Percentiles rank a stretch among this genome's conserved stretches.
phyloP scores from a whole-genome alignment of 2,329 filamentous ascomycete species.

The Penicillium corylophilum region DNA sequence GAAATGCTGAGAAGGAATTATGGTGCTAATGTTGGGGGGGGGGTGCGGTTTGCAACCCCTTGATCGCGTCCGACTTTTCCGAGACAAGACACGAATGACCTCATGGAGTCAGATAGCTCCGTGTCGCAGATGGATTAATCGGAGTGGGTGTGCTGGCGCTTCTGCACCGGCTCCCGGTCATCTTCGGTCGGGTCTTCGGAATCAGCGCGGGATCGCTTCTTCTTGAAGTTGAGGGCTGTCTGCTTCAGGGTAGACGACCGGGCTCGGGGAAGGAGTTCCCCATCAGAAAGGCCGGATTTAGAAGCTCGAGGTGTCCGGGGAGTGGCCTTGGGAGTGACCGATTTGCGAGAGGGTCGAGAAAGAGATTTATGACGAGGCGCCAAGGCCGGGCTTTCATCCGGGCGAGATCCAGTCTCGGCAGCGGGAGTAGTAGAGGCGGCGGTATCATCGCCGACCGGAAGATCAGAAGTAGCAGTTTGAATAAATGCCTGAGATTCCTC shows the following conservation, averaged over 20 bases:
- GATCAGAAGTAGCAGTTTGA: neutral
- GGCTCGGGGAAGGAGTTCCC: neutral
- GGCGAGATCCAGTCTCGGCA: constrained; percentile 3
- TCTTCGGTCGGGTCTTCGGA: constrained; percentile 1
- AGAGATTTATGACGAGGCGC: constrained; percentile 5
- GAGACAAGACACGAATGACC: neutral
- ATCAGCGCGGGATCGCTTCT: constrained; percentile 15
- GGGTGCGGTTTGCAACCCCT: neutral
- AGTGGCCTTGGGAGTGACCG: neutral
- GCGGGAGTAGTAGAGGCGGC: constrained; percentile 1
- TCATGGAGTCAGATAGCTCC: neutral
- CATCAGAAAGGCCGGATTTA: constrained; percentile 3
- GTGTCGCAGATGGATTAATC: constrained; percentile 5
- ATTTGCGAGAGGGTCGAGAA: neutral
- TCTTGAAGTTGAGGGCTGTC: constrained; percentile 1
- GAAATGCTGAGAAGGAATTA: neutral
- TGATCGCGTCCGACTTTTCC: neutral
- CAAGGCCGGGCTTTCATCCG: constrained; percentile 4
- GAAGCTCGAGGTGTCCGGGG: neutral
- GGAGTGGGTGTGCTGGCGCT: constrained; percentile 15
- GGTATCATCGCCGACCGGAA: neutral
- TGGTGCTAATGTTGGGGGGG: neutral
- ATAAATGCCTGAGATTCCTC: neutral
- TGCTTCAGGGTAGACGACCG: constrained; percentile 1
- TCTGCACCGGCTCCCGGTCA: constrained; percentile 11